These are phyloP conservation scores for Neurospora crassa DNA, from an alignment of 2,329 filamentous ascomycete species.

Conservation along the genomic window DNA sequence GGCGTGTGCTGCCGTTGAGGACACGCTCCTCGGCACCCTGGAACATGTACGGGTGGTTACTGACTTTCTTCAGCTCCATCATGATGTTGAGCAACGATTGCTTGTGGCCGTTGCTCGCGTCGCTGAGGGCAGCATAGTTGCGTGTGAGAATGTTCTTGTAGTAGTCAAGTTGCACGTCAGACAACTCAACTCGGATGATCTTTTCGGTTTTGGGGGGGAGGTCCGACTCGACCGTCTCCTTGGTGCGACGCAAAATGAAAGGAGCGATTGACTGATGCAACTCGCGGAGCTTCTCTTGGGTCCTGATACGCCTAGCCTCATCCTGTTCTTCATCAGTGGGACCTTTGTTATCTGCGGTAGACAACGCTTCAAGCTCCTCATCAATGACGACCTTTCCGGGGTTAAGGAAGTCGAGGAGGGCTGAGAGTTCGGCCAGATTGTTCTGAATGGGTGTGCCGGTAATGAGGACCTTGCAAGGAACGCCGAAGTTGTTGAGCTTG, in stretches of 20 bases:
- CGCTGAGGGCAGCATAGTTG: conserved; percentile 90
- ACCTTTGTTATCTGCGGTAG: conserved; percentile 30
- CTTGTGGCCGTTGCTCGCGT: conserved; percentile 83
- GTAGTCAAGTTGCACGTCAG: conserved; percentile 92
- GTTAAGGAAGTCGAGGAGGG: conserved; percentile 91
- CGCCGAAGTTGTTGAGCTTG: conserved; percentile 74
- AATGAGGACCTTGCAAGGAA: conserved; percentile 83
- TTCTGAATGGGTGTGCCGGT: conserved; percentile 98
- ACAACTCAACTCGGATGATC: conserved; percentile 94
- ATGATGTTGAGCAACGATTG: conserved; percentile 96
- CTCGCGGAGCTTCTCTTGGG: conserved; percentile 77
- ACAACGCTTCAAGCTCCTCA: conserved; percentile 74
- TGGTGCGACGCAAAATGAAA: conserved; percentile 90
- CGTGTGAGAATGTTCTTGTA: conserved; percentile 98
- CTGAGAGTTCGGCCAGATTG: conserved; percentile 83
- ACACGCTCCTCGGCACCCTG: conserved; percentile 87
- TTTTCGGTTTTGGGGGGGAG: conserved; percentile 96
- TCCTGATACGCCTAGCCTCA: conserved; percentile 53
- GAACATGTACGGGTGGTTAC: conserved; percentile 98
- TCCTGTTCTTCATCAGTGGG: conserved; percentile 22
- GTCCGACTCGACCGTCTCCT: conserved; percentile 95
- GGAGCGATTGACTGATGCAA: conserved; percentile 83
- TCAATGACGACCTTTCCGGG: conserved; percentile 90
- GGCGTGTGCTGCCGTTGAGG: conserved; percentile 65
- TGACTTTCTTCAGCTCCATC: conserved; percentile 99